These are phyloP conservation scores for Neofusicoccum ribis DNA, from an alignment of 2,329 filamentous ascomycete species.

Conservation along the genomic window DNA sequence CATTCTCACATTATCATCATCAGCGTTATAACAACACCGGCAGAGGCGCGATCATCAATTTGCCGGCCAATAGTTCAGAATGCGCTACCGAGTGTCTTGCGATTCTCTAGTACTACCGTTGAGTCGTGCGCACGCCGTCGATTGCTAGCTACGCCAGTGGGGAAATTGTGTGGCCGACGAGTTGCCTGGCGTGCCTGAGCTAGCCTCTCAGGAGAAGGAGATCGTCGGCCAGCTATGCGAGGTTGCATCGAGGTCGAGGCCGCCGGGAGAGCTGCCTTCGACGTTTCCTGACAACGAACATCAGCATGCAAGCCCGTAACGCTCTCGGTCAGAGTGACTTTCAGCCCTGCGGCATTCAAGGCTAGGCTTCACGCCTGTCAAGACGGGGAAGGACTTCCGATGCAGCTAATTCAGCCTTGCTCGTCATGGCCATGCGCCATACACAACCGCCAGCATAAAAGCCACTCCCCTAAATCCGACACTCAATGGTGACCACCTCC, in stretches of 20 bases:
- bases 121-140: not conserved
- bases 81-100: not conserved
- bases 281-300: not conserved
- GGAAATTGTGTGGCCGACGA: constrained; percentile 13
- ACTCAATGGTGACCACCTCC: not conserved
- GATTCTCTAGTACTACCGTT: not conserved
- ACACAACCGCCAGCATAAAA: not conserved
- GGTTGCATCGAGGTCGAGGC: not conserved
- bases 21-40: not conserved
- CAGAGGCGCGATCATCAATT: constrained; percentile 1
- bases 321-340: not conserved
- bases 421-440: not conserved
- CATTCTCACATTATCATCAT: not conserved
- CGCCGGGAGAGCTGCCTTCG: not conserved
- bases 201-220: constrained; percentile 6
- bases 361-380: not conserved
- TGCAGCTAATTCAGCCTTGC: not conserved
- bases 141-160: not conserved
- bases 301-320: not conserved
- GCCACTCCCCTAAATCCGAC: not conserved
- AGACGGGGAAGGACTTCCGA: not conserved
- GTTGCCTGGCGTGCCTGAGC: not conserved
- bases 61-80: not conserved
- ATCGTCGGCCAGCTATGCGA: constrained; percentile 7
- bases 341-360: not conserved